phyloP scores from a whole-genome alignment of 2,329 filamentous ascomycete species.

The Xylaria sp. region DNA sequence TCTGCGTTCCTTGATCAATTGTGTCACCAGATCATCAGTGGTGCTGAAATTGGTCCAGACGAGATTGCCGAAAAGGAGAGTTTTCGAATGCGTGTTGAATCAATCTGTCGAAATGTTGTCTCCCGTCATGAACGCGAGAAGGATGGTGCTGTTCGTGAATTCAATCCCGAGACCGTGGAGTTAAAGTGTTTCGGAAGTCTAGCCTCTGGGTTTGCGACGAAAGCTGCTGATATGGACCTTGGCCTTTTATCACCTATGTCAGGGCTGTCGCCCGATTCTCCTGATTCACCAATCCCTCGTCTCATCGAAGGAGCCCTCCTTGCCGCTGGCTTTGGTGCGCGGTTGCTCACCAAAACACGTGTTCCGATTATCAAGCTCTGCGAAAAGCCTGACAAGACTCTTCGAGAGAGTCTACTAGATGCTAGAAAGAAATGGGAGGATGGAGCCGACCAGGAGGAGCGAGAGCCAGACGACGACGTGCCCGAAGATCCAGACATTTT shows the following conservation, averaged over 20 bases:
- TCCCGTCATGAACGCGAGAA: slow-evolving; percentile 60
- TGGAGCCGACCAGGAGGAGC: slow-evolving; percentile 56
- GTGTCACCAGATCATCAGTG: slow-evolving; percentile 60
- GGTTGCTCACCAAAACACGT: slow-evolving; percentile 79
- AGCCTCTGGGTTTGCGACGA: slow-evolving; percentile 84
- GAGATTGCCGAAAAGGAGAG: slow-evolving; percentile 77
- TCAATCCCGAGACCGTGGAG: slow-evolving; percentile 67
- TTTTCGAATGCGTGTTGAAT: slow-evolving; percentile 73
- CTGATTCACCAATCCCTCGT: slow-evolving; percentile 73
- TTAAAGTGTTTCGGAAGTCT: slow-evolving; percentile 85
- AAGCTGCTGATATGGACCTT: slow-evolving; percentile 91
- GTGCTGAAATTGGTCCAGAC: slow-evolving; percentile 68
- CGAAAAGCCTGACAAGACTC: slow-evolving; percentile 69
- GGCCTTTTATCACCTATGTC: slow-evolving; percentile 76
- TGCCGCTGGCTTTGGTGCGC: slow-evolving; percentile 76
- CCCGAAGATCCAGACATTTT: slow-evolving; percentile 42
- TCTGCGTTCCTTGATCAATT: slow-evolving; percentile 60
- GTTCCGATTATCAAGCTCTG: slow-evolving; percentile 92
- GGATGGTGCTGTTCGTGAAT: slow-evolving; percentile 51
- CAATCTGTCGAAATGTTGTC: slow-evolving; percentile 70
- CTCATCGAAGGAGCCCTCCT: slow-evolving; percentile 80
- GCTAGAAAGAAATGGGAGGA: slow-evolving; percentile 78
- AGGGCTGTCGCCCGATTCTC: slow-evolving; percentile 60
- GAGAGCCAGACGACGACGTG: slow-evolving; percentile 51
- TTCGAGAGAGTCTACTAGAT: slow-evolving; percentile 69